These are phyloP conservation scores for Neolentinus lepideus DNA, from an alignment of 1,284 basidiomycete genomes.

Conservation along the genomic window DNA sequence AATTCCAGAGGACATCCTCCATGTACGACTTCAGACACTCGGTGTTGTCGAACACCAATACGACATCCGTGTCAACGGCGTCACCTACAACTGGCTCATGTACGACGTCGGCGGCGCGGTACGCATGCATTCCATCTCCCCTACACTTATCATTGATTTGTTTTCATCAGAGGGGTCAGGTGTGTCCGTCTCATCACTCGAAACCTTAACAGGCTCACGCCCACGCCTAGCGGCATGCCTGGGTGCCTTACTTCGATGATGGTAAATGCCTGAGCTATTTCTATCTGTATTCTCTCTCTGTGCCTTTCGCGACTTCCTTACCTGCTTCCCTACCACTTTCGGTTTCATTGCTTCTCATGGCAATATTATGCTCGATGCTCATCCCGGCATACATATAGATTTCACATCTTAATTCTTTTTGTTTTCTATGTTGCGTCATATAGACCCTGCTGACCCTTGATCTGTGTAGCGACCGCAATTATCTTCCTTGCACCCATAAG, in stretches of 20 bases:
- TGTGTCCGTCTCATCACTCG: constrained; percentile 18
- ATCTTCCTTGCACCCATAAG: constrained; percentile 76
- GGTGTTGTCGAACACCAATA: constrained; percentile 73
- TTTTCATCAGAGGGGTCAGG: constrained; percentile 42
- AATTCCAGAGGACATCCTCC: constrained; percentile 60
- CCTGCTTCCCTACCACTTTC: constrained; percentile 5
- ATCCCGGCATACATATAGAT: neutral
- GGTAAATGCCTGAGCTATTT: constrained; percentile 35
- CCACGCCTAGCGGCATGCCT: constrained; percentile 53
- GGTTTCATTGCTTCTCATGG: constrained; percentile 4
- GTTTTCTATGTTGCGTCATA: neutral
- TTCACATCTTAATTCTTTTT: neutral
- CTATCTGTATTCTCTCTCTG: neutral
- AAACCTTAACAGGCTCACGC: neutral
- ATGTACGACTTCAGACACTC: constrained; percentile 70
- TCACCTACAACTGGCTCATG: constrained; percentile 62
- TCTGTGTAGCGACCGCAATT: constrained; percentile 52
- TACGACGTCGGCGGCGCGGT: constrained; percentile 80
- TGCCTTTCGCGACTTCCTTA: too few species aligned
- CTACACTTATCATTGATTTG: constrained; percentile 6
- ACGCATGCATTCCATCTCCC: constrained; percentile 21
- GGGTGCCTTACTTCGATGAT: constrained; percentile 80
- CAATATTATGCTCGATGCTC: neutral
- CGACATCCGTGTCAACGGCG: constrained; percentile 53
- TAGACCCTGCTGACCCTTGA: constrained; percentile 2